Conservation (phyloP, 257 asterid species). For the Nicotiana obtusifolia region DNA sequence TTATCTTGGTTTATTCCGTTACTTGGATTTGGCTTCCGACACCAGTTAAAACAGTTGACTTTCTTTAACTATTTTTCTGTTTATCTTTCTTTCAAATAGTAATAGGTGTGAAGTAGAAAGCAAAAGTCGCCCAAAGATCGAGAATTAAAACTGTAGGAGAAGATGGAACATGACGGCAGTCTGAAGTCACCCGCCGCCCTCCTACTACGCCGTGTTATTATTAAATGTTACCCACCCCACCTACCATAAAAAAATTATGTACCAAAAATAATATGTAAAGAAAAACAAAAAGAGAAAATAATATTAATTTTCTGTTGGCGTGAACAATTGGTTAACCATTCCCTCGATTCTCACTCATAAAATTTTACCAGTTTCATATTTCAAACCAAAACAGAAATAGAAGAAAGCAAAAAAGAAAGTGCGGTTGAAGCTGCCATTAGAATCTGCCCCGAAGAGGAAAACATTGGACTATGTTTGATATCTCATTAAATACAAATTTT, state of each 20-base stretch:
- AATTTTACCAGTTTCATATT: neutral
- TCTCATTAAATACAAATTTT: neutral
- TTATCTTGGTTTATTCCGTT: neutral
- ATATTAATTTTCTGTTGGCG: constrained; percentile 13
- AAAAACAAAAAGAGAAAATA: neutral
- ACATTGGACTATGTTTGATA: constrained; percentile 5
- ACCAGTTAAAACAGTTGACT: constrained; percentile 11
- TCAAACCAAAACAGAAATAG: neutral
- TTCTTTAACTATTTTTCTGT: neutral
- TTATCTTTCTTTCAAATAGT: neutral
- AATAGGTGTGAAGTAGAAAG: neutral
- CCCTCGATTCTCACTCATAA: constrained; percentile 2
- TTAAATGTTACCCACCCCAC: neutral
- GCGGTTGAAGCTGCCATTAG: neutral
- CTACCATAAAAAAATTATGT: neutral
- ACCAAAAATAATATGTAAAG: neutral
- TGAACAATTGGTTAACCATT: constrained; percentile 16
- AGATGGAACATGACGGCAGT: constrained; percentile 28
- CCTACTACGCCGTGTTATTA: constrained; percentile 29
- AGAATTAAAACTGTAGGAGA: constrained; percentile 8
- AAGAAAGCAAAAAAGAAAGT: neutral
- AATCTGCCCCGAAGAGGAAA: constrained; percentile 1
- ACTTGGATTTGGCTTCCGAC: constrained; percentile 12
- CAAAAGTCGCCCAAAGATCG: constrained; percentile 12
- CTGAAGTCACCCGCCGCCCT: constrained; percentile 53